Evolutionary conservation across 2,329 filamentous ascomycete genomes (phyloP).

Genomic region (Rasamsonia emersonii): DNA sequence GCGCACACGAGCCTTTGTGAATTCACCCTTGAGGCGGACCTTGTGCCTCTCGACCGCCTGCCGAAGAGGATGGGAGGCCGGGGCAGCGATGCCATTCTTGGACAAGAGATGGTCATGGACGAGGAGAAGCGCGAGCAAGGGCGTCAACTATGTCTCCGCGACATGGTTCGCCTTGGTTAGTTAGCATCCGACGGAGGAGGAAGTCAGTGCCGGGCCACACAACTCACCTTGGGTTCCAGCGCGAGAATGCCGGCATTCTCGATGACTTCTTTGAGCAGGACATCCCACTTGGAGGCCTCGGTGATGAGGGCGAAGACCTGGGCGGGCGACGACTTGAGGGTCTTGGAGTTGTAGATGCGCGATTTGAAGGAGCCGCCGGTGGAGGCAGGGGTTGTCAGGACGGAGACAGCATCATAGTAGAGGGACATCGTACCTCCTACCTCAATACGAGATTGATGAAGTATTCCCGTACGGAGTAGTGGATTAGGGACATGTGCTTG

Average conservation of each 20-base stretch:
- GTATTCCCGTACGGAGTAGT: too few species aligned
- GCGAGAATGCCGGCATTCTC: slow-evolving; percentile 67
- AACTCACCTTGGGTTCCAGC: slow-evolving; percentile 71
- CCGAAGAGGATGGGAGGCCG: slow-evolving; percentile 68
- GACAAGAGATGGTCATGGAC: slow-evolving; percentile 78
- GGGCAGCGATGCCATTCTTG: slow-evolving; percentile 74
- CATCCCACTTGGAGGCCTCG: slow-evolving; percentile 86
- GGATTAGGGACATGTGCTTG: too few species aligned
- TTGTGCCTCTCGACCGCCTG: slow-evolving; percentile 72
- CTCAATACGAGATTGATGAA: too few species aligned
- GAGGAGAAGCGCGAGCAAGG: slow-evolving; percentile 69
- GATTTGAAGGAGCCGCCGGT: slow-evolving; percentile 79
- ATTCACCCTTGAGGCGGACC: slow-evolving; percentile 68
- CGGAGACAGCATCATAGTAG: slow-evolving; percentile 79
- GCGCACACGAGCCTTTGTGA: slow-evolving; percentile 68
- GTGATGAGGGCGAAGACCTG: slow-evolving; percentile 81
- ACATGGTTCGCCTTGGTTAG: slow-evolving; percentile 25
- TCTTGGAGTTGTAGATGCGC: slow-evolving; percentile 64
- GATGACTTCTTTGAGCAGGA: slow-evolving; percentile 78
- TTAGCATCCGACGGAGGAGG: slow-evolving; percentile 23
- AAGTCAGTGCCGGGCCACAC: slow-evolving; percentile 1
- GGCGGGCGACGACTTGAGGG: slow-evolving; percentile 67
- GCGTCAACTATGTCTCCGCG: slow-evolving; percentile 56
- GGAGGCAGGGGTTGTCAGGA: slow-evolving; percentile 57
- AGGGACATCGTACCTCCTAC: slow-evolving; percentile 89